Percentiles rank a stretch among this genome's conserved stretches.
Evolutionary conservation across 2,329 filamentous ascomycete genomes (phyloP).

Genomic region (Dactylella cylindrospora): DNA sequence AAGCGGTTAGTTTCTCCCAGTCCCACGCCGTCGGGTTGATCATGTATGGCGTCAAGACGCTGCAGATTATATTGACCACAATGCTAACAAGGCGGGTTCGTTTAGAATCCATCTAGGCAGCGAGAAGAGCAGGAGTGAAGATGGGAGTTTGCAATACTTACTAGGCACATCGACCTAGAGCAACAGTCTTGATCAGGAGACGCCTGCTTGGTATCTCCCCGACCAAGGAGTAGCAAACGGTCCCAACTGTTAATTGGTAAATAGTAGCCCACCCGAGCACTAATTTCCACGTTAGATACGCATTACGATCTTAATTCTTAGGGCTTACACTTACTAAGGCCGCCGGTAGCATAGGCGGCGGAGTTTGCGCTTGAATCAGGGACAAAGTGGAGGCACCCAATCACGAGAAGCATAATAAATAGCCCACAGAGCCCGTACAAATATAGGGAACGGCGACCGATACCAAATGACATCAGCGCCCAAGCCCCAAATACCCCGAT

Average conservation of each 20-base stretch:
- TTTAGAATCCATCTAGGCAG: too few species aligned
- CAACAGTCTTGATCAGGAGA: conserved; percentile 87
- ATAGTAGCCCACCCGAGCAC: conserved; percentile 80
- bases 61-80: conserved; percentile 76
- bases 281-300: conserved; percentile 75
- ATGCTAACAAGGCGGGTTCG: too few species aligned
- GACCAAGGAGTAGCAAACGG: conserved; percentile 85
- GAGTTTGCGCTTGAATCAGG: conserved; percentile 65
- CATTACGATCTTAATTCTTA: conserved; percentile 60
- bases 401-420: conserved; percentile 51
- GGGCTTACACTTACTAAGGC: conserved; percentile 79
- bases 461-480: conserved; percentile 52
- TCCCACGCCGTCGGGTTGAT: conserved; percentile 83
- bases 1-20: conserved; percentile 63
- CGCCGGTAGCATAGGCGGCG: conserved; percentile 71
- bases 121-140: too few species aligned
- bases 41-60: conserved; percentile 87
- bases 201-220: conserved; percentile 79
- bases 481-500: conserved; percentile 78
- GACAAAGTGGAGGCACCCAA: conserved; percentile 2
- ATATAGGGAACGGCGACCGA: conserved; percentile 51
- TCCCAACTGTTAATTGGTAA: conserved; percentile 85
- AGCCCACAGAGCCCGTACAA: conserved; percentile 51
- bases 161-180: conserved; percentile 77
- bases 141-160: conserved; percentile 51